phyloP scores from a whole-genome alignment of 2,329 filamentous ascomycete genomes.

The Dactylonectria macrodidyma region DNA sequence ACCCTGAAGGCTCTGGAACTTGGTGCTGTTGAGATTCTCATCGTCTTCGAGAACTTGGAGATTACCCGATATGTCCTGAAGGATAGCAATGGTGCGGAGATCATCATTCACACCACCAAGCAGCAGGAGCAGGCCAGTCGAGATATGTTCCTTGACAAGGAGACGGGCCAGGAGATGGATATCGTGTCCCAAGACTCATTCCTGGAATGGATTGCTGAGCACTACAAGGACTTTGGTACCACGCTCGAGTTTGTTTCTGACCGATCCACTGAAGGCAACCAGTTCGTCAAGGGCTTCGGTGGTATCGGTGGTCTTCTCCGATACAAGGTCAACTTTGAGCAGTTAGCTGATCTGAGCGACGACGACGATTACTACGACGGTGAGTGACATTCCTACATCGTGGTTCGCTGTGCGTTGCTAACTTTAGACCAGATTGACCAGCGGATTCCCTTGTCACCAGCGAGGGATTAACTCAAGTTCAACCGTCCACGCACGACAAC shows the following conservation, averaged over 20 bases:
- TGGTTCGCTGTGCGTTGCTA: slow-evolving; percentile 13
- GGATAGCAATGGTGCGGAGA: slow-evolving; percentile 79
- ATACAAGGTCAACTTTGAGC: slow-evolving; percentile 99
- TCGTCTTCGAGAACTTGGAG: slow-evolving; percentile 98
- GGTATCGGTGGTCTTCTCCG: slow-evolving; percentile 97
- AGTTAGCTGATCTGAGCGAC: slow-evolving; percentile 93
- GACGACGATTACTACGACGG: slow-evolving; percentile 94
- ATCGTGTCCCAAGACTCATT: slow-evolving; percentile 89
- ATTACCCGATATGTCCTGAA: slow-evolving; percentile 94
- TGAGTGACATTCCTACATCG: slow-evolving; percentile 46
- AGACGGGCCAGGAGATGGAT: slow-evolving; percentile 98
- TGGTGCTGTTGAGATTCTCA: slow-evolving; percentile 93
- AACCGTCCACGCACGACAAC: slow-evolving; percentile 61
- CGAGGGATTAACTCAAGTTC: slow-evolving; percentile 86
- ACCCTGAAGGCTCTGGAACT: slow-evolving; percentile 97
- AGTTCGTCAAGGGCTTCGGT: slow-evolving; percentile 99
- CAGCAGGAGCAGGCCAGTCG: slow-evolving; percentile 78
- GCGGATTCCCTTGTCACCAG: slow-evolving; percentile 86
- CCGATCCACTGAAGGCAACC: slow-evolving; percentile 97
- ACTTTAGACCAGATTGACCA: slow-evolving; percentile 80
- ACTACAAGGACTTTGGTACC: slow-evolving; percentile 98
- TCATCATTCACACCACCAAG: slow-evolving; percentile 91
- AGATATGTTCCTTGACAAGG: slow-evolving; percentile 93
- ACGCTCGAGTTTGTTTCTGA: slow-evolving; percentile 98
- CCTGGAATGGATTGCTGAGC: slow-evolving; percentile 99